Evolutionary conservation across 2,329 filamentous ascomycete species (phyloP).

Genomic region (Fusarium xylarioides): DNA sequence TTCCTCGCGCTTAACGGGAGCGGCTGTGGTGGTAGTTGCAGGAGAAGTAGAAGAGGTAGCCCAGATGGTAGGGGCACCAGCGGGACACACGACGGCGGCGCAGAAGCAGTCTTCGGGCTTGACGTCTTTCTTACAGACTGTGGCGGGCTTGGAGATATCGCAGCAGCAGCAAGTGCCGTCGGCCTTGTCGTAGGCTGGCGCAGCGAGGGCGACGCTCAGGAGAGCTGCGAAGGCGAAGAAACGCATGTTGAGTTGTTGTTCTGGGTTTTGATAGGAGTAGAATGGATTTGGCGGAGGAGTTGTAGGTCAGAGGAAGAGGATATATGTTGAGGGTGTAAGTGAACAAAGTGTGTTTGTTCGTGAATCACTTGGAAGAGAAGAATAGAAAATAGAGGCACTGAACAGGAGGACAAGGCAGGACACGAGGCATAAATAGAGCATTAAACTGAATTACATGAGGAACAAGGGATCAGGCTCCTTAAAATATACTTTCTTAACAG

Average conservation of each 20-base stretch:
- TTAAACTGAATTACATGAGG: not conserved
- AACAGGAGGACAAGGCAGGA: not conserved
- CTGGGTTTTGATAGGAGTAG: not conserved
- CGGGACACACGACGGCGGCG: conserved; percentile 36
- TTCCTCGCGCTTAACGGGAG: conserved; percentile 8
- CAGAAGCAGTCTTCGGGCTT: conserved; percentile 41
- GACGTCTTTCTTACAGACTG: conserved; percentile 38
- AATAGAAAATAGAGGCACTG: not conserved
- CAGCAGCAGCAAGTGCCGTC: conserved; percentile 48
- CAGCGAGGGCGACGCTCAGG: conserved; percentile 34
- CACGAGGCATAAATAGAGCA: not conserved
- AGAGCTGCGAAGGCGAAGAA: conserved; percentile 37
- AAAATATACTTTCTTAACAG: conserved; percentile 3
- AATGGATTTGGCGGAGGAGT: not conserved
- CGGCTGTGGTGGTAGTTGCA: not conserved
- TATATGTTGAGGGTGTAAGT: not conserved
- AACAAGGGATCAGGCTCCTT: not conserved
- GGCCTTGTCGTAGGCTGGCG: conserved; percentile 23
- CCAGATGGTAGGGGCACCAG: conserved; percentile 28
- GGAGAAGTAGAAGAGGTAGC: not conserved
- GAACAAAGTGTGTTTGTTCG: conserved; percentile 14
- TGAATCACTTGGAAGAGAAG: conserved; percentile 7
- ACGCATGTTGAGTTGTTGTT: conserved; percentile 34
- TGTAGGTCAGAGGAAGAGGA: not conserved
- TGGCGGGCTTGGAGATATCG: conserved; percentile 36